Percentiles rank a stretch among this genome's conserved stretches.
These are phyloP conservation scores for Pugionium dolabratum DNA, from an alignment of 345 rosid species.

Conservation along the genomic window DNA sequence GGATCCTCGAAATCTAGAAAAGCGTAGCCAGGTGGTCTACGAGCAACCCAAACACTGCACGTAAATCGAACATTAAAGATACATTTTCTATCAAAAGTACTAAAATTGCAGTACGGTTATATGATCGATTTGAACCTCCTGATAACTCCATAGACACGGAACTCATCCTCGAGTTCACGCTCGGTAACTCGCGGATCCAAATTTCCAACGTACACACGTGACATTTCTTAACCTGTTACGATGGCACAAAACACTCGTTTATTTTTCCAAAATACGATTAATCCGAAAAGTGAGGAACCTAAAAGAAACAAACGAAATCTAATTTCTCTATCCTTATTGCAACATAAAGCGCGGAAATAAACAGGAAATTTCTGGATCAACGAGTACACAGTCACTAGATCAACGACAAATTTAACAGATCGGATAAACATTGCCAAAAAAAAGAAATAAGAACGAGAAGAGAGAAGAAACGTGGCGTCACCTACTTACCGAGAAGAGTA, in stretches of 20 bases:
- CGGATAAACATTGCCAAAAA: neutral
- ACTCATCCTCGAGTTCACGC: slow-evolving; percentile 12
- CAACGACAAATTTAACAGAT: slow-evolving; percentile 20
- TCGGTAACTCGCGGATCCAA: slow-evolving; percentile 39
- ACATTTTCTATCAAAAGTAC: neutral
- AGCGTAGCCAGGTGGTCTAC: slow-evolving; percentile 90
- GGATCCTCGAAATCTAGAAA: slow-evolving; percentile 79
- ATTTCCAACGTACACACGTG: slow-evolving; percentile 80
- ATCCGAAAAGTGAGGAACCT: too few relatives aligned
- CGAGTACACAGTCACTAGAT: neutral
- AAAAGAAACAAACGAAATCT: too few relatives aligned
- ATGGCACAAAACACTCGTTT: neutral
- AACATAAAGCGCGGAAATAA: neutral
- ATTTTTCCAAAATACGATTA: too few relatives aligned
- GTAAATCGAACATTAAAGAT: neutral
- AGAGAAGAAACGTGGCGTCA: neutral
- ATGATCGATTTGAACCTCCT: slow-evolving; percentile 48
- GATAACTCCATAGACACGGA: slow-evolving; percentile 62
- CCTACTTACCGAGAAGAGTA: slow-evolving; percentile 23
- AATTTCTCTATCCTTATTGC: too few relatives aligned
- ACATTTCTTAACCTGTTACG: slow-evolving; percentile 48
- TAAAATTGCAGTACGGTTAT: neutral
- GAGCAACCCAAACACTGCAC: slow-evolving; percentile 89
- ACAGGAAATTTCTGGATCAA: neutral
- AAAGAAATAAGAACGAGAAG: neutral